Evolutionary conservation across 2,329 filamentous ascomycete species (phyloP), one percentile per base, ranked within the genome.

Genomic region (Seiridium cupressi): DNA sequence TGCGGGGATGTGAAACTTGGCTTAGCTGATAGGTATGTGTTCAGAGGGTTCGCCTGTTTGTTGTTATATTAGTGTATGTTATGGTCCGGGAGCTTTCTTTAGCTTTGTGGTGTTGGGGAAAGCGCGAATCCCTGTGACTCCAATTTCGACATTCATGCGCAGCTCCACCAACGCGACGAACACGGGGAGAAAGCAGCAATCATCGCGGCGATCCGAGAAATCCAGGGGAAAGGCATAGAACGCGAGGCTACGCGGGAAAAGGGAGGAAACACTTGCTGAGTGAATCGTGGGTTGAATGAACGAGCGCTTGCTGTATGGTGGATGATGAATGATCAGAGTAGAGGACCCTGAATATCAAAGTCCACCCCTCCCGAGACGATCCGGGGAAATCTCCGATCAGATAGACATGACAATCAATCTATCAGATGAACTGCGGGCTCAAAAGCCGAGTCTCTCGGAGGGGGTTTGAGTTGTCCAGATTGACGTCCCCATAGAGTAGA

Each of bases 1-100:
- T 94, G 88, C 48, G 95, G 95, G 51, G 93, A 97, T 38, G 94
- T 94, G 76, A 97, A 99, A 57, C 86, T 86, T 48, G 95, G 93
- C 73, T 96, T 94, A 36, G 93, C 96, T 60, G 89, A 91, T 60
- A 99, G 84, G 73, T 96, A 97, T 51, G 95, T 99, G 76, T 98
- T 97, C 64, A 99, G 80, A 58, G 95, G 95, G 76, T 99, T 99
- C 66, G 94, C 95, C 87, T 90, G 51, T 26, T 26, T 74, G 73
- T 74, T 72, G 66, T 72, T 71, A 75, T 76, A 79, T 86, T 80
- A 84, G 82, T 74, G 63, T 58, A 63, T 73, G 69, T 68, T 77
- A 73, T 74, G 62, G 68, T 64, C 68, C 69, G 70, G 67, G 65
- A 65, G 42, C 64, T 62, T 32, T 36, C 65, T 64, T 70, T 57